Evolutionary conservation across 495 filamentous ascomycete species (phyloP).

Genomic region (Amorphotheca resinae): DNA sequence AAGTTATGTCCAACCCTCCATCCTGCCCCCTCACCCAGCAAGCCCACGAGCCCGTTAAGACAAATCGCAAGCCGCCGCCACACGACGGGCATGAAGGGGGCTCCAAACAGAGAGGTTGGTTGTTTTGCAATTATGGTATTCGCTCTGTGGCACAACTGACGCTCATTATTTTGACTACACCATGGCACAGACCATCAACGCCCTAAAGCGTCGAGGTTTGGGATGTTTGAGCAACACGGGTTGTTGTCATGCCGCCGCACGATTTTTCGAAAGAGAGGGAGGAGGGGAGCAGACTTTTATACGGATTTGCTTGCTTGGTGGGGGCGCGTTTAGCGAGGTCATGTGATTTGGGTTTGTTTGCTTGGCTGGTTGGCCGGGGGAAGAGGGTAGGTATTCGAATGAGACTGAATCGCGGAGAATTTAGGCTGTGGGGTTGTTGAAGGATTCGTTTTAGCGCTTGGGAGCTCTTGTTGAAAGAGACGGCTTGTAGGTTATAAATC

Average conservation of each 20-base stretch:
- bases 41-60: constrained; percentile 21
- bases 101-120: neutral
- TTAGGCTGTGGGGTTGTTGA: too few relatives aligned
- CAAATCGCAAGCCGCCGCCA: constrained; percentile 21
- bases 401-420: too few relatives aligned
- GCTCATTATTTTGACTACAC: constrained; percentile 13
- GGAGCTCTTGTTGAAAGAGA: too few relatives aligned
- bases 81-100: constrained; percentile 15
- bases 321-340: too few relatives aligned
- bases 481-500: too few relatives aligned
- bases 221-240: constrained; percentile 22
- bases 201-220: neutral
- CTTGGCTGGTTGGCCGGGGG: too few relatives aligned
- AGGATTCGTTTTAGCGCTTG: too few relatives aligned
- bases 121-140: constrained; percentile 21
- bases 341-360: too few relatives aligned
- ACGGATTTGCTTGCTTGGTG: too few relatives aligned
- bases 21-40: constrained; percentile 11
- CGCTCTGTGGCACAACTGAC: constrained; percentile 21
- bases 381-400: too few relatives aligned
- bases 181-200: constrained; percentile 10
- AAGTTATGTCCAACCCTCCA: constrained; percentile 18
- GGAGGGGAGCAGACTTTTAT: too few relatives aligned
- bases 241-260: constrained; percentile 20
- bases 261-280: constrained; percentile 6